A percentile compares a stretch with the other conserved stretches of the same genome.
These are phyloP conservation scores for Parietichytrium sp. DNA, from an alignment of 108 stramenopile species.

Conservation along the genomic window DNA sequence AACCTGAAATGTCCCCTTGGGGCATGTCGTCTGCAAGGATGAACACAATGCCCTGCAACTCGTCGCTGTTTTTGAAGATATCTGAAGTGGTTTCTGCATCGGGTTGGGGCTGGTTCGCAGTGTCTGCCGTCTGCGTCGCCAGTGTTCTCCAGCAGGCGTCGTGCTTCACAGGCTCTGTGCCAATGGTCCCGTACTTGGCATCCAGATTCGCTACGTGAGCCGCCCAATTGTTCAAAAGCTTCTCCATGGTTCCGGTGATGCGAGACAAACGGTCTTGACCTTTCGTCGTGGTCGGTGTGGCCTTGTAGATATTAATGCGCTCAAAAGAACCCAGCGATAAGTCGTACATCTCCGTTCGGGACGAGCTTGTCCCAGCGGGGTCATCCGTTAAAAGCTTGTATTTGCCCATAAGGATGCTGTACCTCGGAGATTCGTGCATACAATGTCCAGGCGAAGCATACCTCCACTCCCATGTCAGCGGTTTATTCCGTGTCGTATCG, in stretches of 20 bases:
- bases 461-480: not conserved
- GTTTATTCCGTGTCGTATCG: not conserved
- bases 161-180: too few relatives aligned
- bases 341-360: slow-evolving; percentile 18
- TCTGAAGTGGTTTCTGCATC: not conserved
- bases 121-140: not conserved
- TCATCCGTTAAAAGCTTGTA: slow-evolving; percentile 14
- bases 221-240: not conserved
- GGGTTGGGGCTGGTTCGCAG: not conserved
- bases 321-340: not conserved
- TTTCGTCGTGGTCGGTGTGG: not conserved
- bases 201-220: not conserved
- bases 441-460: slow-evolving; percentile 17
- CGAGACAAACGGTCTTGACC: not conserved
- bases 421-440: not conserved
- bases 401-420: not conserved
- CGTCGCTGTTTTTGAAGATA: not conserved
- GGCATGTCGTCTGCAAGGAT: slow-evolving; percentile 30
- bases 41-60: not conserved
- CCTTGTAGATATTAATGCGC: slow-evolving; percentile 11
- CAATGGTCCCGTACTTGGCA: too few relatives aligned
- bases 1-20: not conserved
- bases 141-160: too few relatives aligned
- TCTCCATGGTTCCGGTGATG: not conserved
- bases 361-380: too few relatives aligned